Conservation (phyloP, 768 basidiomycete genomes). For the Lentinula lateritia region DNA sequence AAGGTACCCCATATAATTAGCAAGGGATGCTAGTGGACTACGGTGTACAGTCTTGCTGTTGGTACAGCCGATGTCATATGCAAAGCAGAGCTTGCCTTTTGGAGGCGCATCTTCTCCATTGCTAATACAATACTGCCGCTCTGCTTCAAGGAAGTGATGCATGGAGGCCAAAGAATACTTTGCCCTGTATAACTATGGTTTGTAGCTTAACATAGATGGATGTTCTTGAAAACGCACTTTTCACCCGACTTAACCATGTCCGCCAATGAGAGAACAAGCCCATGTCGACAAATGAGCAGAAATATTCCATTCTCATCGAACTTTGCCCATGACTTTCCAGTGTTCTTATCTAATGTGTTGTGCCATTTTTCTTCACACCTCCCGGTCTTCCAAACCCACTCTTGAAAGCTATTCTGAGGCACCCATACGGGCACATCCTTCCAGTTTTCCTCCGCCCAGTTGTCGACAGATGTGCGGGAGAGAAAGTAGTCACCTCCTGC, state of each 20-base stretch:
- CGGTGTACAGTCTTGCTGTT: slow-evolving; percentile 14
- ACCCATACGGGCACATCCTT: too few species aligned
- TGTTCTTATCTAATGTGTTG: slow-evolving; percentile 10
- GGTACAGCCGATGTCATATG: slow-evolving; percentile 19
- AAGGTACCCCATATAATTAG: neutral
- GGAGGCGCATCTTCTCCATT: neutral
- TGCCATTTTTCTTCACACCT: slow-evolving; percentile 14
- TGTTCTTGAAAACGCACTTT: neutral
- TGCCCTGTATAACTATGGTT: slow-evolving; percentile 9
- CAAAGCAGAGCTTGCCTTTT: neutral
- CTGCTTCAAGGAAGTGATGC: slow-evolving; percentile 1
- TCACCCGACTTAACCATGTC: slow-evolving; percentile 20
- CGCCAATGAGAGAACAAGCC: slow-evolving; percentile 11
- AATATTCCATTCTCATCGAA: slow-evolving; percentile 20
- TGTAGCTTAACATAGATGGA: neutral
- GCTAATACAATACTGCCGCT: neutral
- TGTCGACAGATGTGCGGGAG: slow-evolving; percentile 12
- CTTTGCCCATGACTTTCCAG: slow-evolving; percentile 11
- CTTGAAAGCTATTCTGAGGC: neutral
- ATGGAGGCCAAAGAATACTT: slow-evolving; percentile 19
- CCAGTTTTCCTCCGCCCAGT: slow-evolving; percentile 11
- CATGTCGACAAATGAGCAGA: slow-evolving; percentile 18
- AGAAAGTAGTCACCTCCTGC: slow-evolving; percentile 12
- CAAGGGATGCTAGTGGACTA: slow-evolving; percentile 10
- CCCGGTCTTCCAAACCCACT: neutral